These are phyloP conservation scores for Kockovaella imperatae DNA, from an alignment of 768 basidiomycete species.

Conservation along the genomic window DNA sequence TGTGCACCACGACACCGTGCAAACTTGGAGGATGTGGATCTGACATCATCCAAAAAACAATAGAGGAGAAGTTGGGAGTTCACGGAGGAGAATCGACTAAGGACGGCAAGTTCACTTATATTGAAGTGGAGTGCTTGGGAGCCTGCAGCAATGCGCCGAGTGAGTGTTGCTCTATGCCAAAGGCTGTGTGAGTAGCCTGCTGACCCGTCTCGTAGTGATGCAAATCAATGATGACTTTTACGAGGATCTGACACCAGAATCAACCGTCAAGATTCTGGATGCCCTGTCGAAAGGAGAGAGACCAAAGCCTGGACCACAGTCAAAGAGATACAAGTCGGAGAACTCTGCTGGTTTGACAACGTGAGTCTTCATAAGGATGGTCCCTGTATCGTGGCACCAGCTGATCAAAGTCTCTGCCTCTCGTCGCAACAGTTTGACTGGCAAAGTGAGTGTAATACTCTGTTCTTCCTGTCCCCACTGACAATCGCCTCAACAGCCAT, in stretches of 20 bases:
- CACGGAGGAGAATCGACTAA: conserved; percentile 85
- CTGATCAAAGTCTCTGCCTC: neutral
- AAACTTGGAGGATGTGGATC: conserved; percentile 74
- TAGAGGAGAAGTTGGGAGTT: conserved; percentile 72
- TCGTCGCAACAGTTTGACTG: neutral
- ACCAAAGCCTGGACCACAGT: conserved; percentile 90
- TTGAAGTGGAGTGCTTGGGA: conserved; percentile 98
- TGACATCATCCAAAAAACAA: conserved; percentile 77
- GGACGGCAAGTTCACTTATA: conserved; percentile 92
- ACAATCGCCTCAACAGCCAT: conserved; percentile 54
- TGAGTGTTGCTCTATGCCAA: conserved; percentile 13
- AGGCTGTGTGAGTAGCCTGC: neutral
- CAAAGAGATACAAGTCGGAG: conserved; percentile 75
- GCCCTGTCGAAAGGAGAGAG: conserved; percentile 57
- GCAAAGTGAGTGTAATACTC: neutral
- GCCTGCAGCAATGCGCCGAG: conserved; percentile 79
- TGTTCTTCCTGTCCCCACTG: neutral
- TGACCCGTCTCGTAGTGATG: conserved; percentile 56
- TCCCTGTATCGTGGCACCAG: neutral
- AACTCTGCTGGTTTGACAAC: conserved; percentile 86
- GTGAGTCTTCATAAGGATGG: neutral
- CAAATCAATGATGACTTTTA: conserved; percentile 95
- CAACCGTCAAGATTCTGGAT: conserved; percentile 46
- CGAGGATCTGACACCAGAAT: conserved; percentile 50
- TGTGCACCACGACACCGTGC: conserved; percentile 98